Evolutionary conservation across 2,329 filamentous ascomycete genomes (phyloP).

Genomic region (Diaporthe citriasiana): DNA sequence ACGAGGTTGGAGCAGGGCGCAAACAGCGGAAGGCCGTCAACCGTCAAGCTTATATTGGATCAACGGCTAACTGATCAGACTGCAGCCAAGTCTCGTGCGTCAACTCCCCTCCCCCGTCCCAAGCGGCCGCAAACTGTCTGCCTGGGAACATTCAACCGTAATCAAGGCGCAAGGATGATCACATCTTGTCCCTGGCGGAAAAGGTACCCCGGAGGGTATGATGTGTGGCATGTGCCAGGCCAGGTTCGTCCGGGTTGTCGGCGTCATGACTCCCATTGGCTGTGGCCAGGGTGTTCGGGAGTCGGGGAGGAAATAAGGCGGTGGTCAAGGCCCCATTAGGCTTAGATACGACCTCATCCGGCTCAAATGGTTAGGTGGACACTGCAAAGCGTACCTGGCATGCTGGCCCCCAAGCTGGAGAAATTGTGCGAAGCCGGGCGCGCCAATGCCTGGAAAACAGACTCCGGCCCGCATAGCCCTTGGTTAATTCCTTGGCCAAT

Average conservation of each 20-base stretch:
- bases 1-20: neutral
- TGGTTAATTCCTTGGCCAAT: constrained; percentile 31
- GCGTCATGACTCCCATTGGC: neutral
- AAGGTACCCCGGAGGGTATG: constrained; percentile 3
- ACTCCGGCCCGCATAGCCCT: constrained; percentile 34
- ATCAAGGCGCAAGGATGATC: constrained; percentile 8
- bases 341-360: constrained; percentile 30
- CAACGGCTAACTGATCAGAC: neutral
- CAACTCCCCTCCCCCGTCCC: neutral
- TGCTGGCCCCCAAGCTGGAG: constrained; percentile 13
- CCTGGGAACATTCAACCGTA: constrained; percentile 24
- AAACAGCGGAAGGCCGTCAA: neutral
- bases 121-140: neutral
- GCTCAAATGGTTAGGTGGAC: constrained; percentile 1
- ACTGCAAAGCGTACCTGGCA: neutral
- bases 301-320: constrained; percentile 11
- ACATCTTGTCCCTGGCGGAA: constrained; percentile 15
- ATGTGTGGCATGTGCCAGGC: constrained; percentile 11
- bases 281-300: neutral
- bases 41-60: constrained; percentile 20
- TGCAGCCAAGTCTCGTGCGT: neutral
- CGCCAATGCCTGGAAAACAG: constrained; percentile 11
- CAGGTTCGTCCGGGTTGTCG: constrained; percentile 20
- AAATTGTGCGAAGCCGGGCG: neutral
- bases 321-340: constrained; percentile 41